Conservation (phyloP, 1,284 basidiomycete species). For the Cystobasidium pallidum region DNA sequence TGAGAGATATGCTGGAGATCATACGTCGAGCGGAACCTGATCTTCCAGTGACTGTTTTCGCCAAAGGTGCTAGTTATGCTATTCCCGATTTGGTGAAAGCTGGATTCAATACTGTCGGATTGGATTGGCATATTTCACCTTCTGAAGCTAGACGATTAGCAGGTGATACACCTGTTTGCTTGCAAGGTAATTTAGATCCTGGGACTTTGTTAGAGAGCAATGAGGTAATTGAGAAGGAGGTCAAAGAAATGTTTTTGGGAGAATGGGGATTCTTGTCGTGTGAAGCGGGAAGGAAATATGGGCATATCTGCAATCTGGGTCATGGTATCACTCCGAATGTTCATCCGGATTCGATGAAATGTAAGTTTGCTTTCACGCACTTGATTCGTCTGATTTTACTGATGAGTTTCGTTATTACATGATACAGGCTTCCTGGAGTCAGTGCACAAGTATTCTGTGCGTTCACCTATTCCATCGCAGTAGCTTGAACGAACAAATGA, state of each 20-base stretch:
- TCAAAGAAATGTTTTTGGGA: slow-evolving; percentile 72
- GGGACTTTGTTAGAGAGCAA: slow-evolving; percentile 81
- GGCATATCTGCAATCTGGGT: slow-evolving; percentile 95
- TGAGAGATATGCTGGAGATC: slow-evolving; percentile 27
- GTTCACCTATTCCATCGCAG: slow-evolving; percentile 8
- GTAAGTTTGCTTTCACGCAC: slow-evolving; percentile 54
- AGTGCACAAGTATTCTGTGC: slow-evolving; percentile 68
- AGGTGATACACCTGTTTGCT: slow-evolving; percentile 64
- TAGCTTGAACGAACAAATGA: too few species aligned
- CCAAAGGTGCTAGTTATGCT: slow-evolving; percentile 79
- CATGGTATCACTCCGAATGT: slow-evolving; percentile 98
- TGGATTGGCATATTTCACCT: slow-evolving; percentile 86
- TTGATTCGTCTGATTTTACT: too few species aligned
- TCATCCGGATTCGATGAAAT: slow-evolving; percentile 83
- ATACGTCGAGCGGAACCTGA: slow-evolving; percentile 52
- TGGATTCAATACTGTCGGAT: slow-evolving; percentile 81
- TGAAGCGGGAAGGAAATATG: slow-evolving; percentile 61
- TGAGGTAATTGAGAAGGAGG: slow-evolving; percentile 83
- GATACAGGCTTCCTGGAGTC: slow-evolving; percentile 30
- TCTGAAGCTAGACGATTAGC: slow-evolving; percentile 68
- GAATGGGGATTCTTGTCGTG: slow-evolving; percentile 68
- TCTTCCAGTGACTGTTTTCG: slow-evolving; percentile 84
- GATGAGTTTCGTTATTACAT: too few species aligned
- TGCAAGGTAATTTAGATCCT: slow-evolving; percentile 97
- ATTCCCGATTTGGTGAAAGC: slow-evolving; percentile 58